Percentiles rank a stretch among this genome's conserved stretches.
Evolutionary conservation across 192 early-diverging fungal genomes (phyloP).

Genomic region (Umbelopsis vinacea): DNA sequence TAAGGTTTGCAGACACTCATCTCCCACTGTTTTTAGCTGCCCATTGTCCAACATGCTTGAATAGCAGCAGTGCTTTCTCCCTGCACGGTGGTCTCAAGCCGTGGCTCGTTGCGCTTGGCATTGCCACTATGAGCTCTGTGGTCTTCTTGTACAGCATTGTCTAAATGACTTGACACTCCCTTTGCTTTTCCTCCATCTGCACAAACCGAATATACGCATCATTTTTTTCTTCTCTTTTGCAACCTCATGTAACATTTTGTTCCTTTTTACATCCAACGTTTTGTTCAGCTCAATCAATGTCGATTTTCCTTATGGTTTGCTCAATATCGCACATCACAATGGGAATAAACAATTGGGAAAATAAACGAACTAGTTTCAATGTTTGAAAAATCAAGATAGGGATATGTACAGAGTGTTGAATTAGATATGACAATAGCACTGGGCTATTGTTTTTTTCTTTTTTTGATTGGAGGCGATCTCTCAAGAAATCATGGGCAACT

Average conservation of each 20-base stretch:
- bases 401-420: too few species aligned
- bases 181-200: background rate
- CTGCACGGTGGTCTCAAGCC: conserved; percentile 22
- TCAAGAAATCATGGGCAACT: too few species aligned
- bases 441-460: too few species aligned
- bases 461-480: too few species aligned
- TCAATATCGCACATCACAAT: background rate
- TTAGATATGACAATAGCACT: too few species aligned
- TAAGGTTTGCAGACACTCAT: too few species aligned
- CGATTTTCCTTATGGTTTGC: background rate
- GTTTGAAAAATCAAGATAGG: too few species aligned
- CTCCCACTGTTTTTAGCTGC: conserved; percentile 23
- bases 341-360: too few species aligned
- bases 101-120: conserved; percentile 27
- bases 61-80: conserved; percentile 20
- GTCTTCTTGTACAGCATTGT: conserved; percentile 30
- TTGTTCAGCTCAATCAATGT: background rate
- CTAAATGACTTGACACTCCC: background rate
- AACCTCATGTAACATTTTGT: conserved; percentile 1
- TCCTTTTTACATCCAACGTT: background rate
- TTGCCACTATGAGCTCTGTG: conserved; percentile 34
- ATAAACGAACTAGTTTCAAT: too few species aligned
- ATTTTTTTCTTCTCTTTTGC: too few species aligned
- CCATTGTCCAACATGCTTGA: conserved; percentile 40
- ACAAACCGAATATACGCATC: background rate